Evolutionary conservation across 257 asterid species (phyloP), one percentile per base, ranked within the genome.

Genomic region (Mentha longifolia): DNA sequence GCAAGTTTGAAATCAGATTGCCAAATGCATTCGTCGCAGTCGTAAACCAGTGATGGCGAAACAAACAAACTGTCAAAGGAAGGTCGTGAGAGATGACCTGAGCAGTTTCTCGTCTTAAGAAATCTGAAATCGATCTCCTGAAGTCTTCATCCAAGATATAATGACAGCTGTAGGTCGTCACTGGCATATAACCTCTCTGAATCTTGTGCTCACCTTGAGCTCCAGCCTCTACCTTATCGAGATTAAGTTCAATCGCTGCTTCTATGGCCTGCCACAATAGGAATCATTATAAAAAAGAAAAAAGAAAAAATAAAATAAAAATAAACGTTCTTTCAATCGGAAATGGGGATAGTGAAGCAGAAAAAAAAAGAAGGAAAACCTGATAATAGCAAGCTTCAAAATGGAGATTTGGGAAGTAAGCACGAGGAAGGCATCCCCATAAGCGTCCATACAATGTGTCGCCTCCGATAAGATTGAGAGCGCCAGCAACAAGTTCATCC

Each of bases 181-280:
- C 97, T 0, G 99, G 99, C 84, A 91, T 75, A 78, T 95, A 94
- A 8, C 99, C 99, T 81, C 99, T 82, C 80, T 91, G 98, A 70
- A 94, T 91, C 80, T 94, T 94, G 73, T 94, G 99, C 79, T 94
- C 99, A 5, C 99, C 99, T 76, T 94, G 99, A 41, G 99, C 99
- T 66, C 99, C 99, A 22, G 99, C 99, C 83, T 94, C 98, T 55
- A 94, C 96, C 77, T 74, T 88, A 75, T 74, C 84, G 39, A 94
- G 99, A 60, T 88, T 85, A 49, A 85, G 86, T 73, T 91, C 99
- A 57, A 94, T 94, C 6, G 98, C 99, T 68, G 99, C 98, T 73
- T 94, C 98, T 74, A 94, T 91, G 43, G 98, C 99, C 99, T 94
- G 88, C 76, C 62, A 60, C 31, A 66, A 59, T 49, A 78, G n/a